Conservation (phyloP, 305 asterid species). For the Solanum hybrid region DNA sequence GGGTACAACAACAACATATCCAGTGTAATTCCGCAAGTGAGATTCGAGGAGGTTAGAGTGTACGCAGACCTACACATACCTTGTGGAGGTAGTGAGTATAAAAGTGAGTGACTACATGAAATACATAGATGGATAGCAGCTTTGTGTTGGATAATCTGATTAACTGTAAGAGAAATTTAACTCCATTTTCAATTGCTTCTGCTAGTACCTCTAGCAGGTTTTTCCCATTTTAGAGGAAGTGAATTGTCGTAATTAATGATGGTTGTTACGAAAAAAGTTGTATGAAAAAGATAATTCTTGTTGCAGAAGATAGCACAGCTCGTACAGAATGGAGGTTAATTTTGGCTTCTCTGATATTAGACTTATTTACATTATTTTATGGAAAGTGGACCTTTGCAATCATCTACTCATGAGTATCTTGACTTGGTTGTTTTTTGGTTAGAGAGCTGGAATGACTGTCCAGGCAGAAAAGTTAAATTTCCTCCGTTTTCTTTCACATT, state of each 20-base stretch:
- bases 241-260: neutral
- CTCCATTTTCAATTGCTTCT: neutral
- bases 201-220: neutral
- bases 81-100: neutral
- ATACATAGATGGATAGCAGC: neutral
- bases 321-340: neutral
- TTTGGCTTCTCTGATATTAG: neutral
- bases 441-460: constrained; percentile 96
- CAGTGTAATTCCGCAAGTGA: neutral
- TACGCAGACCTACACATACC: neutral
- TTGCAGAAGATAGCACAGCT: neutral
- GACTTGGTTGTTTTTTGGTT: constrained; percentile 13
- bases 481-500: constrained; percentile 87
- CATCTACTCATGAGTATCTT: neutral
- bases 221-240: neutral
- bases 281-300: neutral
- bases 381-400: neutral
- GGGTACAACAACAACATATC: too few species aligned
- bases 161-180: neutral
- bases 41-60: neutral
- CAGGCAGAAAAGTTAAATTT: constrained; percentile 85
- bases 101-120: neutral
- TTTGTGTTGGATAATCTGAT: neutral
- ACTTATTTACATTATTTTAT: neutral
- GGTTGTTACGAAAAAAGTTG: neutral